Evolutionary conservation across 257 asterid genomes (phyloP).

Genomic region (Solanum gandarillasii): DNA sequence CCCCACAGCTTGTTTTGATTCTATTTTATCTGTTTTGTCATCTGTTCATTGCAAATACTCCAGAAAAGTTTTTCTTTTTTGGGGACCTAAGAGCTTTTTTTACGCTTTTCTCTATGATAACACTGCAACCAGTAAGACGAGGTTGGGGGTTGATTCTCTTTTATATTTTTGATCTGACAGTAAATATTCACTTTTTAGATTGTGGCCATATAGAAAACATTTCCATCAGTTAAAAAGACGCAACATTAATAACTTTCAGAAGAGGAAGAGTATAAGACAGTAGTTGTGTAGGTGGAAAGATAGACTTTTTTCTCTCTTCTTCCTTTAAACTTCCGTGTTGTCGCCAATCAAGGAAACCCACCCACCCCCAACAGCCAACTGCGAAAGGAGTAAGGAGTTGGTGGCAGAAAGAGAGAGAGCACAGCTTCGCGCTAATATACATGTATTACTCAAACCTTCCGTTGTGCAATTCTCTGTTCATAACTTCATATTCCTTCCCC

Average conservation of each 20-base stretch:
- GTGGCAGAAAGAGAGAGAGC: background rate
- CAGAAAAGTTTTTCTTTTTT: background rate
- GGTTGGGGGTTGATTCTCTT: background rate
- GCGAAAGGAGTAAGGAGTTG: background rate
- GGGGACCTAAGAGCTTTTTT: background rate
- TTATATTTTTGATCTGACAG: background rate
- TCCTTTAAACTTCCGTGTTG: background rate
- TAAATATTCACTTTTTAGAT: background rate
- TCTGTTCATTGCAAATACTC: background rate
- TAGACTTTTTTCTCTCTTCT: background rate
- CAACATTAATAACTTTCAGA: background rate
- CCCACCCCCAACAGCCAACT: background rate
- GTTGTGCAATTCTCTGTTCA: background rate
- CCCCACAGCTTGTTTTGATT: background rate
- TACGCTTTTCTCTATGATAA: background rate
- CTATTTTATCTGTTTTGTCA: background rate
- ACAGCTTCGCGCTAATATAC: background rate
- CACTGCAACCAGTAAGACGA: background rate
- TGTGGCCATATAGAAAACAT: background rate
- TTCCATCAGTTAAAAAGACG: background rate
- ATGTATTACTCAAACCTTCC: background rate
- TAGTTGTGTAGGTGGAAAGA: background rate
- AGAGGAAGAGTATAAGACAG: background rate
- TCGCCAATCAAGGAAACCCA: background rate
- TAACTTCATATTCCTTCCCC: background rate